These are phyloP conservation scores for Colletotrichum sp. DNA, from an alignment of 2,329 filamentous ascomycete genomes.

Conservation along the genomic window DNA sequence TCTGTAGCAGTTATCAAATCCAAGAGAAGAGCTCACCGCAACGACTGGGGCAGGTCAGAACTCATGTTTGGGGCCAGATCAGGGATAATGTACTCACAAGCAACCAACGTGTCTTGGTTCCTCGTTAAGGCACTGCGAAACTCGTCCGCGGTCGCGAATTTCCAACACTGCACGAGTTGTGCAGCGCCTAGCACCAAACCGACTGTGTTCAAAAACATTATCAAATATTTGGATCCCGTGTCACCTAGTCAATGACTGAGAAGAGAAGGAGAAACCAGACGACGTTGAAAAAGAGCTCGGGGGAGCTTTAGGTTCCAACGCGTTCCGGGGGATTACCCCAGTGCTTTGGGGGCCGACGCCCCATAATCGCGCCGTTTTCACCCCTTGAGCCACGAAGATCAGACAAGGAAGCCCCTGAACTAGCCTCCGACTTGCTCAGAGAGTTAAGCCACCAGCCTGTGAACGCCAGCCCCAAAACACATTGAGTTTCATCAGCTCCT, in stretches of 20 bases:
- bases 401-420: slow-evolving; percentile 13
- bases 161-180: background rate
- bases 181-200: background rate
- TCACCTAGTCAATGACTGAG: background rate
- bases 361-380: background rate
- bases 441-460: background rate
- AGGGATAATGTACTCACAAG: slow-evolving; percentile 29
- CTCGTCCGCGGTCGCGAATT: background rate
- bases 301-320: background rate
- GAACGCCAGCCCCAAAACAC: background rate
- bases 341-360: background rate
- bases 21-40: background rate
- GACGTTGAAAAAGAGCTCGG: background rate
- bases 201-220: background rate
- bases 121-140: background rate
- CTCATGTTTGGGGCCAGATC: background rate
- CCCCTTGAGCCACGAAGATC: background rate
- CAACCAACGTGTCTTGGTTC: slow-evolving; percentile 28
- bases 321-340: background rate
- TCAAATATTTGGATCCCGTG: background rate
- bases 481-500: background rate
- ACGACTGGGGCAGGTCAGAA: background rate
- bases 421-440: background rate
- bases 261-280: background rate
- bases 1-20: background rate